Percentiles rank a stretch among this genome's conserved stretches.
Conservation (phyloP, 257 asterid species). For the Solanum bulbocastanum region DNA sequence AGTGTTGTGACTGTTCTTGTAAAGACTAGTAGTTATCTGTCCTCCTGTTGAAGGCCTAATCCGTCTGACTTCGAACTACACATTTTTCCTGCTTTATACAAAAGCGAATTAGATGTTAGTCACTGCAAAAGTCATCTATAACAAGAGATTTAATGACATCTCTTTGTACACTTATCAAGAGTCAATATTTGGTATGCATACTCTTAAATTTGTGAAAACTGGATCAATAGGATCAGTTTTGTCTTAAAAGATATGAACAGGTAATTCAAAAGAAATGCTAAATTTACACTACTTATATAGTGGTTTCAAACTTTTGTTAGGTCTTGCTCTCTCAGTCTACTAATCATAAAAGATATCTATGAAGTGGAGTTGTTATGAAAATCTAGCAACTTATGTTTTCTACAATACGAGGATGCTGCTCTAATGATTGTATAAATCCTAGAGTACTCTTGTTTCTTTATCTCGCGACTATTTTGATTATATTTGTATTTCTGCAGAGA, state of each 20-base stretch:
- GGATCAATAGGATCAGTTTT: not conserved
- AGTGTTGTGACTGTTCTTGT: not conserved
- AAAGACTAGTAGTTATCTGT: not conserved
- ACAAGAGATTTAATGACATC: not conserved
- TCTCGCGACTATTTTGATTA: not conserved
- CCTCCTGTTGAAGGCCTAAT: not conserved
- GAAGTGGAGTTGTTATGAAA: not conserved
- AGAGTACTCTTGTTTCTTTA: not conserved
- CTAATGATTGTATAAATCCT: not conserved
- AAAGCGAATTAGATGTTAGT: not conserved
- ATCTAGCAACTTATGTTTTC: not conserved
- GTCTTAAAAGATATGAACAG: not conserved
- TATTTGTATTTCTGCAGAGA: conserved; percentile 33
- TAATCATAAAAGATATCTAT: not conserved
- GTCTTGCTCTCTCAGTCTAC: not conserved
- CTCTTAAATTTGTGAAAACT: not conserved
- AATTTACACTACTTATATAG: not conserved
- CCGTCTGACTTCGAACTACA: not conserved
- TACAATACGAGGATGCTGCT: not conserved
- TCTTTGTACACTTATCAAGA: not conserved
- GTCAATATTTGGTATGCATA: not conserved
- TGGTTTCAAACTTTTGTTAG: not conserved
- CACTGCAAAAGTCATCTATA: not conserved
- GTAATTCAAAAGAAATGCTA: not conserved
- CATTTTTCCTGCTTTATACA: not conserved